Percentiles rank a stretch among this genome's conserved stretches.
Conservation (phyloP, 305 asterid species). For the Fraxinus albicans region DNA sequence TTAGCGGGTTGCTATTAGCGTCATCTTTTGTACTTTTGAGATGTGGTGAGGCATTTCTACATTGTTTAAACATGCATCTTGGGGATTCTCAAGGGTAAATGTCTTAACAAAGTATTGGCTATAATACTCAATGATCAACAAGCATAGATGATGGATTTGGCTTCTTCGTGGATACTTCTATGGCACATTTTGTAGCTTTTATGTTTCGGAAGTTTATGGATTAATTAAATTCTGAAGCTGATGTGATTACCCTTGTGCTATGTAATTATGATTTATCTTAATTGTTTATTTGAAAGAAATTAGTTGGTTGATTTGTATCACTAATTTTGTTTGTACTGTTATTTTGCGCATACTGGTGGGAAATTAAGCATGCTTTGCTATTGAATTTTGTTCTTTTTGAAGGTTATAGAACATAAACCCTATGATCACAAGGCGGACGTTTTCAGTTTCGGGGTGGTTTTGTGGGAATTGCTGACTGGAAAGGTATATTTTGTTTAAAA, state of each 20-base stretch:
- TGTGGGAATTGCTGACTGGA: slow-evolving; percentile 94
- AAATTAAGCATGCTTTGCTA: slow-evolving; percentile 21
- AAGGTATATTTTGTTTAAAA: slow-evolving; percentile 49
- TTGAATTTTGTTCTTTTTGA: slow-evolving; percentile 36
- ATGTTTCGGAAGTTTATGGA: background rate
- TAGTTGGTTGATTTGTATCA: background rate
- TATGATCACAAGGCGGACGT: slow-evolving; percentile 92
- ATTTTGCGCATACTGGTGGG: slow-evolving; percentile 14
- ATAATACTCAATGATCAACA: background rate
- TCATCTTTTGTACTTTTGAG: background rate
- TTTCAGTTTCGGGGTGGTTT: slow-evolving; percentile 84
- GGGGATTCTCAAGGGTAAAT: slow-evolving; percentile 1
- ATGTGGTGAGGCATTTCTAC: background rate
- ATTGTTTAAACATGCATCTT: background rate
- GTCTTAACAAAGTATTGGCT: background rate
- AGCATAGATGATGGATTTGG: background rate
- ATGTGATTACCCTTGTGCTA: background rate
- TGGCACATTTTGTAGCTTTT: background rate
- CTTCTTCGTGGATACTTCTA: background rate
- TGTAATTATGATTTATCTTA: background rate
- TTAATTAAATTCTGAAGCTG: background rate
- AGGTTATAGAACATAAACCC: slow-evolving; percentile 92
- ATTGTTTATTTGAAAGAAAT: background rate
- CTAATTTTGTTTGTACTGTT: background rate
- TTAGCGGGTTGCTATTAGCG: background rate